Evolutionary conservation across 1,284 basidiomycete species (phyloP), one percentile per base, ranked within the genome.

Genomic region (Pascua guehoae): DNA sequence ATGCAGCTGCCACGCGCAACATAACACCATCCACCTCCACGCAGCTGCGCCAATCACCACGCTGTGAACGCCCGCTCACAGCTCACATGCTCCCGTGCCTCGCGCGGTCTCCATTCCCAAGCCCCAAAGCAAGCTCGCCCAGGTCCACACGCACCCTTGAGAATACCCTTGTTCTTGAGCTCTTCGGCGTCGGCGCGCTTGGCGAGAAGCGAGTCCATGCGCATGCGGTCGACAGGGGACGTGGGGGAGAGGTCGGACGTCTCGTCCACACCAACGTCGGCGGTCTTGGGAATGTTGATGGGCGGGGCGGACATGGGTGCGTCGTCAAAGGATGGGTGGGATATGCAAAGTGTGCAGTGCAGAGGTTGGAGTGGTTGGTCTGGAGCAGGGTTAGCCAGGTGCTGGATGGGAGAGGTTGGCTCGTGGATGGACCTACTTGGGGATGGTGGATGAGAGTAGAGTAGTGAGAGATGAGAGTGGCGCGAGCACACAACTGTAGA

Each of bases 121-220:
- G 47, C 32, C 15, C 47, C 47, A 48, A 43, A 39, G 15, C 39
- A 17, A 12, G 18, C 46, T 48, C 41, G 39, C 36, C 55, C 51
- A 38, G 15, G 10, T 3, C 52, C 49, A 36, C 9, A 69, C 78
- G 53, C 58, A 84, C 87, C 85, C 78, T 89, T 89, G 60, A 89
- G 81, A 60, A 89, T 88, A 68, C 87, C 87, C 64, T 85, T 82
- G 48, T 86, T 84, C 59, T 88, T 80, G 44, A 90, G 80, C 56
- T 88, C 85, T 46, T 82, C 73, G 68, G 85, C 84, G 14, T 84
- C 81, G 10, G 85, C 82, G 41, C 87, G 80, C 36, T 81, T 77
- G 44, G 76, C 79, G 51, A 88, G 78, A 47, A 81, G 78, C 68
- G 81, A 83, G 75, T 88, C 86, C 54, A 88, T 80, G 64, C 78